Percentiles rank a stretch among this genome's conserved stretches.
These are phyloP conservation scores for Geotrichum phurueaensis DNA, from an alignment of 1,139 yeast genomes.

Conservation along the genomic window DNA sequence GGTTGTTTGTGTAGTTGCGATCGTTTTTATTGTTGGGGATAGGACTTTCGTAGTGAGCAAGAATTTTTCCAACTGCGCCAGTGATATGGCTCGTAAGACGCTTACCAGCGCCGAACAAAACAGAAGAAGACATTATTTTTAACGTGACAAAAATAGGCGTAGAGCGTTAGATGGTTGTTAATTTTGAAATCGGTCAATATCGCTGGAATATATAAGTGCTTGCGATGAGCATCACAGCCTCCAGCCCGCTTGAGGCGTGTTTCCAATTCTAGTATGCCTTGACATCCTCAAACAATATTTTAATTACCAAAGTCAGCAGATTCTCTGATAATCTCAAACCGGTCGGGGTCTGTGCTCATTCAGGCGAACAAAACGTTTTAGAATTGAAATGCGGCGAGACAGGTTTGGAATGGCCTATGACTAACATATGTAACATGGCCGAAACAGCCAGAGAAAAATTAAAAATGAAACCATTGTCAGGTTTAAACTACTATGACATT, in stretches of 20 bases:
- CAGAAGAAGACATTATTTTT: neutral
- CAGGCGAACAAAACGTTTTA: neutral
- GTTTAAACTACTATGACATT: no score
- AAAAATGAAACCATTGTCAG: no score
- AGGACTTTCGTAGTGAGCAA: neutral
- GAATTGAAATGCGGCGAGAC: neutral
- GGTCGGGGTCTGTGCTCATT: neutral
- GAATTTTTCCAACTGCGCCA: conserved; percentile 5
- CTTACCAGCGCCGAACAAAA: neutral
- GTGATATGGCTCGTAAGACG: conserved; percentile 6
- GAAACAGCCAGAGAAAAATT: neutral
- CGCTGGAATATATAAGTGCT: neutral
- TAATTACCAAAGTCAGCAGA: neutral
- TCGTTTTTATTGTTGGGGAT: neutral
- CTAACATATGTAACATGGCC: neutral
- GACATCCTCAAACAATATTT: neutral
- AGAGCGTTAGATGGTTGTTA: neutral
- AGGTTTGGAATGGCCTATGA: neutral
- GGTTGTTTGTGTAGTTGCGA: neutral
- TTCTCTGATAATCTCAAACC: neutral
- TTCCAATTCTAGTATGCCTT: neutral
- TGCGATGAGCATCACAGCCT: neutral
- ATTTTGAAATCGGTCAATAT: neutral
- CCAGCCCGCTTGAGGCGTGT: neutral
- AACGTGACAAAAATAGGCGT: neutral